Evolutionary conservation across 148 eudicot species (phyloP), one percentile per base, ranked within the genome.

Genomic region (Polygonum aviculare): DNA sequence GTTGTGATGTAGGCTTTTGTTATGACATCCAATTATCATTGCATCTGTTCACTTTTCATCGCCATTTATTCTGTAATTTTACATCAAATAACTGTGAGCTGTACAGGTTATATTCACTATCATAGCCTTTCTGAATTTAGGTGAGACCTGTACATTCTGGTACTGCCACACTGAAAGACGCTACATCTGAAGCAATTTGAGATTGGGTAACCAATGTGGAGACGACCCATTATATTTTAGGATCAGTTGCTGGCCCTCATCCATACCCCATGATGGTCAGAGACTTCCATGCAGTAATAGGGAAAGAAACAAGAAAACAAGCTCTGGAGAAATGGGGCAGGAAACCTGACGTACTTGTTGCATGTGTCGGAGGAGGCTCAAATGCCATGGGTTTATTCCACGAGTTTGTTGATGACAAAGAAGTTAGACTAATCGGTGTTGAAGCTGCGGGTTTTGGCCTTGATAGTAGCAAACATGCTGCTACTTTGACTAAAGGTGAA

Each of bases 201-300:
- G 91, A 87, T 39, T 87, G 93, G 93, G 91, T 90, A 52, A 87
- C 87, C 45, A 87, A 90, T 41, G 91, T 90, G 39, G 93, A 90
- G 84, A 72, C 93, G 18, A 87, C 91, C 80, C 87, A 90, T 77
- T 90, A 90, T 85, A 86, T 90, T 11, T 82, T 87, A 60, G 93
- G 93, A 52, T 87, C 91, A 51, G 89, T 87, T 74, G 89, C 88
- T 2, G 93, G 91, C 50, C 93, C 93, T 16, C 93, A 87, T 77
- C 93, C 93, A 2, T 87, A 77, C 80, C 93, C 89, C 31, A 82
- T 74, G 83, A 90, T 90, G 88, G 93, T 90, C 11, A 76, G 91
- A 12, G 91, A 89, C 21, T 90, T 90, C 77, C 93, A 90, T 39
- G 82, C 93, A 0, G 83, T 90, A 12, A 90, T 90, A 22, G 93